Conservation (phyloP, 768 basidiomycete genomes). For the Hemileccinum impolitum region DNA sequence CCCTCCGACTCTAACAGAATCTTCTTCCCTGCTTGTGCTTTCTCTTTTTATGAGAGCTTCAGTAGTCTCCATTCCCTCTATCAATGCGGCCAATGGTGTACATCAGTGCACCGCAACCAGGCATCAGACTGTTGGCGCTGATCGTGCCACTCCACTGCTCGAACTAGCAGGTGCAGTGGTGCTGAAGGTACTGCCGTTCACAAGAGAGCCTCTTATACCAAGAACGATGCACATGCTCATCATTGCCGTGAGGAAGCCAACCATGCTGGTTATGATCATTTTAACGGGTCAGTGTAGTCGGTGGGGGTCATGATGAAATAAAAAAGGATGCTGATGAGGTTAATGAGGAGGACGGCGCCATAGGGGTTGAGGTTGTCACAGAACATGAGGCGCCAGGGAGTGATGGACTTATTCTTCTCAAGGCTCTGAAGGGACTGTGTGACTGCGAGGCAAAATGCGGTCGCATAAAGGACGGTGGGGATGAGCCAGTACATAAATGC, state of each 20-base stretch:
- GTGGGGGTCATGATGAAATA: conserved; percentile 81
- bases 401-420: conserved; percentile 53
- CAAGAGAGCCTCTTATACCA: conserved; percentile 73
- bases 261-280: conserved; percentile 83
- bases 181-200: conserved; percentile 66
- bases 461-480: conserved; percentile 61
- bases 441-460: conserved; percentile 26
- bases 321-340: conserved; percentile 81
- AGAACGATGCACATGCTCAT: conserved; percentile 89
- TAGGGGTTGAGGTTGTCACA: conserved; percentile 87
- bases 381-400: conserved; percentile 83
- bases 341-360: conserved; percentile 74
- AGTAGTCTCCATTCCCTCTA: conserved; percentile 14
- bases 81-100: conserved; percentile 51
- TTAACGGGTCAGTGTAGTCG: conserved; percentile 58
- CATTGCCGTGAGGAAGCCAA: conserved; percentile 81
- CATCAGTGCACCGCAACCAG: conserved; percentile 26
- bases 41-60: conserved; percentile 17
- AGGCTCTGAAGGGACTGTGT: conserved; percentile 23
- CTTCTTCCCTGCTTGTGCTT: conserved; percentile 1
- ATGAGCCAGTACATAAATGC: conserved; percentile 83
- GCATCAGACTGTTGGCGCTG: conserved; percentile 22
- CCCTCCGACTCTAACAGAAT: conserved; percentile 31
- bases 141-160: conserved; percentile 50
- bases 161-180: conserved; percentile 42